These are phyloP conservation scores for Ceratocystis papillata DNA, from an alignment of 2,329 filamentous ascomycete genomes.

Conservation along the genomic window DNA sequence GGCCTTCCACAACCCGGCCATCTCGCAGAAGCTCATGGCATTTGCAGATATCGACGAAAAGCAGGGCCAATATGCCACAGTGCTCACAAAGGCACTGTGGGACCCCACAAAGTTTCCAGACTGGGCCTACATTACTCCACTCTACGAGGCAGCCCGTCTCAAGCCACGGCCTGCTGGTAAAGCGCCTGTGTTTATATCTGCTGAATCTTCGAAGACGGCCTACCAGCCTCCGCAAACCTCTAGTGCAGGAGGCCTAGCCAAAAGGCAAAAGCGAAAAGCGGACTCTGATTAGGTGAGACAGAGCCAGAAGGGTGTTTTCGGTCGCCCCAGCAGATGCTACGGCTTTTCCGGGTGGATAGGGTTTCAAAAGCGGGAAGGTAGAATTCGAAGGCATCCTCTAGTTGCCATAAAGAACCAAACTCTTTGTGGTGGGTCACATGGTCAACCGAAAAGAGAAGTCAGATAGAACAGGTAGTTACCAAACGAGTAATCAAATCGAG, in stretches of 20 bases:
- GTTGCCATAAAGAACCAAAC: too few species aligned
- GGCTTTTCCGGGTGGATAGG: neutral
- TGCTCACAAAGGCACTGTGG: conserved; percentile 46
- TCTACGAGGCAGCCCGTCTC: conserved; percentile 38
- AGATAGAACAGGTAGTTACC: neutral
- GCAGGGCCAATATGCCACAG: conserved; percentile 55
- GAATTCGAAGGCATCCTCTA: too few species aligned
- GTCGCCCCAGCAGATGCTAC: neutral
- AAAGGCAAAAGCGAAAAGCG: conserved; percentile 32
- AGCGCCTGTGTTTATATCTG: conserved; percentile 38
- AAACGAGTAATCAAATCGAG: too few species aligned
- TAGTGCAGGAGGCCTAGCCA: conserved; percentile 27
- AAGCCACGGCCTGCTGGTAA: conserved; percentile 39
- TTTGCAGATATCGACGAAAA: conserved; percentile 43
- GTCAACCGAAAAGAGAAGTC: neutral
- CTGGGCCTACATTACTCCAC: conserved; percentile 40
- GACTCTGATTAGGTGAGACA: conserved; percentile 23
- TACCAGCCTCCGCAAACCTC: conserved; percentile 9
- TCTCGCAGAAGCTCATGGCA: conserved; percentile 60
- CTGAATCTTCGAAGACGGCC: conserved; percentile 24
- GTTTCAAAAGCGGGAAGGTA: neutral
- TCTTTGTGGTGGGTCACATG: neutral
- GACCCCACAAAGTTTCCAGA: conserved; percentile 46
- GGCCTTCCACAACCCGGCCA: conserved; percentile 59
- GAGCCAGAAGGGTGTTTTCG: neutral